These are phyloP conservation scores for Canna indica DNA, from an alignment of 176 grass and related monocot genomes.

Conservation along the genomic window DNA sequence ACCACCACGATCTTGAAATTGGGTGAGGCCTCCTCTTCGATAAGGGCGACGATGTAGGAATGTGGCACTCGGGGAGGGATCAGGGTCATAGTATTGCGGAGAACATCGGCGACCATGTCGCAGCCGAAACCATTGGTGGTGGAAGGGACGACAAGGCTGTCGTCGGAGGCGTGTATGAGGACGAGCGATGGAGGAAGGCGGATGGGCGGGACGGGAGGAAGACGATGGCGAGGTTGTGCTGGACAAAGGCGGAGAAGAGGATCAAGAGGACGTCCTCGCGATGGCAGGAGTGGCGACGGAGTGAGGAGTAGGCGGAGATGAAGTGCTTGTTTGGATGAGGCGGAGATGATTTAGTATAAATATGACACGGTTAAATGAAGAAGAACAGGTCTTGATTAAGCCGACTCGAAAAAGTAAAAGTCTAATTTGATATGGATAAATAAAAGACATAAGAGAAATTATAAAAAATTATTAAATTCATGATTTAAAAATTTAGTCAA, in stretches of 20 bases:
- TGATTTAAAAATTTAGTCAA: too few species aligned
- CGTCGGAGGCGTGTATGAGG: slow-evolving; percentile 3
- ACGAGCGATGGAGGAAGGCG: not conserved
- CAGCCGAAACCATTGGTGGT: not conserved
- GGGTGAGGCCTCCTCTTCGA: slow-evolving; percentile 15
- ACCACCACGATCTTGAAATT: slow-evolving; percentile 32
- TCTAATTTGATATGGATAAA: too few species aligned
- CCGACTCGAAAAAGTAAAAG: too few species aligned
- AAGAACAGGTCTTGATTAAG: too few species aligned
- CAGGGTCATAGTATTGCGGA: not conserved
- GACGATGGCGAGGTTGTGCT: slow-evolving; percentile 22
- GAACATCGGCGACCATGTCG: not conserved
- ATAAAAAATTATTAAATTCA: too few species aligned
- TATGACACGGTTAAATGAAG: too few species aligned
- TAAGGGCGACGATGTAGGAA: slow-evolving; percentile 29
- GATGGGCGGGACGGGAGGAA: slow-evolving; percentile 21
- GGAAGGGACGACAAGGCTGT: not conserved
- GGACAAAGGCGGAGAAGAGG: slow-evolving; percentile 28
- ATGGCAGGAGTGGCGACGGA: not conserved
- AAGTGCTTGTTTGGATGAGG: slow-evolving; percentile 39
- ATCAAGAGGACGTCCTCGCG: slow-evolving; percentile 21
- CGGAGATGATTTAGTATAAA: too few species aligned
- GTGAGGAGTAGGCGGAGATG: slow-evolving; percentile 13
- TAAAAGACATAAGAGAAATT: too few species aligned
- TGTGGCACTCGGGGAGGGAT: not conserved